phyloP scores from a whole-genome alignment of 345 rosid species.

The Turnera subulata region DNA sequence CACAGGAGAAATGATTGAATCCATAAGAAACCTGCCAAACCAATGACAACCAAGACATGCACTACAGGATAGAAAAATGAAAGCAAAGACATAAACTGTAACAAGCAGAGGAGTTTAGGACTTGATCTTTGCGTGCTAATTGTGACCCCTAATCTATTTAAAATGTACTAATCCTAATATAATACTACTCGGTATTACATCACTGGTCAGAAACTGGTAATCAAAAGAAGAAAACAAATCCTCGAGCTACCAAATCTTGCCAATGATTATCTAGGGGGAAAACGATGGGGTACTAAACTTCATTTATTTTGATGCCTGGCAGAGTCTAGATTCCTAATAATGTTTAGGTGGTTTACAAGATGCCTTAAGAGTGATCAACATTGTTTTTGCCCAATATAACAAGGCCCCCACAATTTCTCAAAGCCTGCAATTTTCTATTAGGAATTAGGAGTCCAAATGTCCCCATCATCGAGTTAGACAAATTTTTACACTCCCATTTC shows the following conservation, averaged over 20 bases:
- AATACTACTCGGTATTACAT: not conserved
- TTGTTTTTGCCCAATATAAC: too few relatives aligned
- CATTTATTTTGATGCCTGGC: not conserved
- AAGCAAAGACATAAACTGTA: not conserved
- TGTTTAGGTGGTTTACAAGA: too few relatives aligned
- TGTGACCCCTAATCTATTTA: too few relatives aligned
- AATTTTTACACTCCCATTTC: not conserved
- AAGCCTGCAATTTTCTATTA: not conserved
- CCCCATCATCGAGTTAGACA: not conserved
- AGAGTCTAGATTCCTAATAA: not conserved
- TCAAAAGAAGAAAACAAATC: too few relatives aligned
- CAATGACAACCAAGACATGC: not conserved
- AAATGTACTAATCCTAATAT: too few relatives aligned
- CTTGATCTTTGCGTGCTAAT: too few relatives aligned
- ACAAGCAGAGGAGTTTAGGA: too few relatives aligned
- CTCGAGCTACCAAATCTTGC: not conserved
- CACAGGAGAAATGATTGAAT: not conserved
- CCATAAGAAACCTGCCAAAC: slow-evolving; percentile 2
- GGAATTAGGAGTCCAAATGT: slow-evolving; percentile 8
- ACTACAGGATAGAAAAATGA: not conserved
- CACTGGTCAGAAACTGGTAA: too few relatives aligned
- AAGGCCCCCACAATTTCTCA: too few relatives aligned
- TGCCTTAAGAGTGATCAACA: too few relatives aligned
- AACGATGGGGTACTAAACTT: slow-evolving; percentile 2
- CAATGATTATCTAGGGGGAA: not conserved